These are phyloP conservation scores for Nasturtium officinale DNA, from an alignment of 345 rosid genomes.

Conservation along the genomic window DNA sequence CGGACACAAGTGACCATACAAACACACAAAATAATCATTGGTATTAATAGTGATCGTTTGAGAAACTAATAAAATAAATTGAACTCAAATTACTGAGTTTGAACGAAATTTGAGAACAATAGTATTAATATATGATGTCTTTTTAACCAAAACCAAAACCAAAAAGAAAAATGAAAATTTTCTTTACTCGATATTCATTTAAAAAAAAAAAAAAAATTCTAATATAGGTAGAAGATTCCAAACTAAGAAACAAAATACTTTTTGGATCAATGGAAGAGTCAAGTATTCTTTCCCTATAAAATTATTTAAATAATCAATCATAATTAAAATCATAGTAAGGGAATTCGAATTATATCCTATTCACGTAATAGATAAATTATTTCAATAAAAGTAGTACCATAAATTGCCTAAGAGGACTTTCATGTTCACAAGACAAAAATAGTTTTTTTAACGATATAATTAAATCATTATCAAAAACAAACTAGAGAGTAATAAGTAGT, in stretches of 20 bases:
- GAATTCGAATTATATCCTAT: not conserved
- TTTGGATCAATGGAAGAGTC: not conserved
- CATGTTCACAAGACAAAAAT: not conserved
- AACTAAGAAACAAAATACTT: not conserved
- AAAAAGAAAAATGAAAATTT: not conserved
- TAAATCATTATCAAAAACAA: not conserved
- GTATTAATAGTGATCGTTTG: not conserved
- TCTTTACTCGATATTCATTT: not conserved
- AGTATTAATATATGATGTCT: not conserved
- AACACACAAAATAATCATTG: constrained; percentile 30
- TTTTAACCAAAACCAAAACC: not conserved
- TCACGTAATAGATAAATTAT: not conserved
- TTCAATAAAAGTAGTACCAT: not conserved
- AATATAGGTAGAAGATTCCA: not conserved
- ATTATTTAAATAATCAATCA: not conserved
- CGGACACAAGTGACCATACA: constrained; percentile 19
- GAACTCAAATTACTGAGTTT: not conserved
- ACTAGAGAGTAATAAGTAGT: not conserved
- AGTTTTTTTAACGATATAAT: not conserved
- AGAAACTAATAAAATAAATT: not conserved
- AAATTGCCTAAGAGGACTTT: not conserved
- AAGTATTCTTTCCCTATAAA: not conserved
- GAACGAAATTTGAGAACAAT: not conserved
- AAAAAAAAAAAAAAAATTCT: not conserved
- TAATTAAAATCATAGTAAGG: not conserved